Base-by-base conservation (phyloP, 1,139 yeast genomes). In the Suhomyces terraborum region DNA sequence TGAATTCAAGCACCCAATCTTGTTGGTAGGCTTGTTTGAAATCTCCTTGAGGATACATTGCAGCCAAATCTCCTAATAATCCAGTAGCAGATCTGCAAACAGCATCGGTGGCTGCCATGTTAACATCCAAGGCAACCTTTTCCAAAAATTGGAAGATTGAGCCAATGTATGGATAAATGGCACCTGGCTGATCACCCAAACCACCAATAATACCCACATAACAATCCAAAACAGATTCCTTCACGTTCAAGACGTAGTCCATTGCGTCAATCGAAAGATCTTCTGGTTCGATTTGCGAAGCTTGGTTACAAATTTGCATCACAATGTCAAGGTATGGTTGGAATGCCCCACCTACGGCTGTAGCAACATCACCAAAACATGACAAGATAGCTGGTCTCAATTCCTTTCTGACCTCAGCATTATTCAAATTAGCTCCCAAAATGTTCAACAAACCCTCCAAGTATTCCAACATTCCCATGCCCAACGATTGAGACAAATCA, bases 201-300 rank as follows among this genome's bases (percentile, higher is more conserved):
- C 98, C 98, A 32, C 95, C 91, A 43, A 91, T 89, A 42, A 93
- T 83, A 47, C 98, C 98, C 31, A 91, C 96, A 62, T 88, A 93
- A 35, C 97, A 91, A 62, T 93, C 98, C 56, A 93, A 75, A 10
- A 91, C 91, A 6, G 98, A 75, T 65, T 89, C 97, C 53, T 84
- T 82, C 37, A 93, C 79, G 41, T 73, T 74, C 49, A 80, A 69
- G 32, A 84, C 77, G 54, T 87, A 88, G 51, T 91, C 97, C 46
- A 82, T 72, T 18, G 89, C 79, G 48, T 93, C 98, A 40, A 81
- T 61, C 8, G 89, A 74, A 28, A 77, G 66, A 53, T 84, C 86
- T 41, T 72, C 75, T 38, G 76, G 80, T 67, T 60, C 82, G 61
- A 60, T 66, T 51, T 54, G 70, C 36, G 70, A 71, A 35, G 88